Evolutionary conservation across 1,284 basidiomycete genomes (phyloP).

Genomic region (Sporisorium reilianum): DNA sequence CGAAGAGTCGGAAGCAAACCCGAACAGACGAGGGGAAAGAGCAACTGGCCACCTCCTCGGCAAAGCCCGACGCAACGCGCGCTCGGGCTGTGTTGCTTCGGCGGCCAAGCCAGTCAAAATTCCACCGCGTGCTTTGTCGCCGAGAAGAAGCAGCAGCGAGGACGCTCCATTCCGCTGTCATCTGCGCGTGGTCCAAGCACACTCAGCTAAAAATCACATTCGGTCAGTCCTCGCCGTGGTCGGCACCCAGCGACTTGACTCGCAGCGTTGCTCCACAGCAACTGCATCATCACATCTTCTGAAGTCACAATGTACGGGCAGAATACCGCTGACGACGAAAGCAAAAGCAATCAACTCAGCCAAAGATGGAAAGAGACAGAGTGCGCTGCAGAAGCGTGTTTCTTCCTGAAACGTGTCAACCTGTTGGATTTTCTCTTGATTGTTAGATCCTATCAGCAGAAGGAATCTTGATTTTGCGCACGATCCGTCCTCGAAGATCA

Average conservation of each 20-base stretch:
- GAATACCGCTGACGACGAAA: no score
- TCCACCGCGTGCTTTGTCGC: conserved; percentile 2
- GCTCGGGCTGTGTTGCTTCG: background rate
- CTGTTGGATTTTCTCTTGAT: background rate
- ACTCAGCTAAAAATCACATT: background rate
- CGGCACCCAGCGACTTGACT: background rate
- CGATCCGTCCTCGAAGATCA: conserved; percentile 16
- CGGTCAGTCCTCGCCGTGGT: background rate
- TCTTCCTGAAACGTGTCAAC: conserved; percentile 7
- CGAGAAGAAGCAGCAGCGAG: background rate
- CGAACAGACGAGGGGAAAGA: background rate
- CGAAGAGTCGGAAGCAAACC: background rate
- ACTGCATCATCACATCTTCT: background rate
- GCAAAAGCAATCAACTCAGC: no score
- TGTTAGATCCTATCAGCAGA: background rate
- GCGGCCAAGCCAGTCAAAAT: background rate
- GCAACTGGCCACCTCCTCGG: background rate
- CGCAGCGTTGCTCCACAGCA: no score
- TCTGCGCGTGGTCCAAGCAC: conserved; percentile 8
- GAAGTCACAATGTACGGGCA: background rate
- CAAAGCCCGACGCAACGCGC: conserved; percentile 1
- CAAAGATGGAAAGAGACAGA: no score
- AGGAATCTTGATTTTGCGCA: conserved; percentile 1
- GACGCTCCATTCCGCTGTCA: background rate
- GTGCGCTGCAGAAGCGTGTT: background rate